These are phyloP conservation scores for Nelumbo lutea DNA, from an alignment of 164 flowering plant genomes.

Conservation along the genomic window DNA sequence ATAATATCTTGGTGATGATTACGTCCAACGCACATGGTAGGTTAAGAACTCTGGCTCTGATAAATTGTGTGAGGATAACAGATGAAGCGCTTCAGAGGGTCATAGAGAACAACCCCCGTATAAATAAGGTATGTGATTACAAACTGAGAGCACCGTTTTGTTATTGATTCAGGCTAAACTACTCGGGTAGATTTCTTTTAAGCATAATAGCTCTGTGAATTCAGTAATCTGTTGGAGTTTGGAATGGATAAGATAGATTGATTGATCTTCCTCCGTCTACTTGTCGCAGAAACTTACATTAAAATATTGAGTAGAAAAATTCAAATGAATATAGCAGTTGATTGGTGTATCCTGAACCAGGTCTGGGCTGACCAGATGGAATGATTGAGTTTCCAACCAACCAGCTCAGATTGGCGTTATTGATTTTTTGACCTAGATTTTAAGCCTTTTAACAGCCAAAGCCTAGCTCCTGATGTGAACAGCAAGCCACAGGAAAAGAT, in stretches of 20 bases:
- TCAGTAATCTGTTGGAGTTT: neutral
- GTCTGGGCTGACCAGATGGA: too few relatives aligned
- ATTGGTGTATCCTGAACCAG: too few relatives aligned
- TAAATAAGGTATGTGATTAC: conserved; percentile 47
- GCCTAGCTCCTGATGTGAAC: too few relatives aligned
- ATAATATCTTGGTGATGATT: conserved; percentile 37
- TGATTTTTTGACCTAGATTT: too few relatives aligned
- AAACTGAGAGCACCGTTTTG: neutral
- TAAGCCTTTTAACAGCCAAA: too few relatives aligned
- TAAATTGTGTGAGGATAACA: conserved; percentile 45
- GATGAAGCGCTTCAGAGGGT: conserved; percentile 59
- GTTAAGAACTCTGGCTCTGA: conserved; percentile 47
- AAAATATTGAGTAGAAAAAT: too few relatives aligned
- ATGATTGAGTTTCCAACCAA: too few relatives aligned
- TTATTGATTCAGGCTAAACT: neutral
- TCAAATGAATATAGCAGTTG: too few relatives aligned
- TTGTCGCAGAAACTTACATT: too few relatives aligned
- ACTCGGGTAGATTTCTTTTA: neutral
- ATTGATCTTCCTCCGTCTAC: conserved; percentile 2
- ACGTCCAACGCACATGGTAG: conserved; percentile 55
- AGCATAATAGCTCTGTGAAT: neutral
- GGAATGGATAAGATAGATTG: conserved; percentile 16
- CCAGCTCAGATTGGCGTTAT: too few relatives aligned
- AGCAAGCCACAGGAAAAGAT: too few relatives aligned
- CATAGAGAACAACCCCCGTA: conserved; percentile 43